Percentiles rank a stretch among this genome's conserved stretches.
phyloP scores from a whole-genome alignment of 2,329 filamentous ascomycete genomes.

The Aspergillus sp. region DNA sequence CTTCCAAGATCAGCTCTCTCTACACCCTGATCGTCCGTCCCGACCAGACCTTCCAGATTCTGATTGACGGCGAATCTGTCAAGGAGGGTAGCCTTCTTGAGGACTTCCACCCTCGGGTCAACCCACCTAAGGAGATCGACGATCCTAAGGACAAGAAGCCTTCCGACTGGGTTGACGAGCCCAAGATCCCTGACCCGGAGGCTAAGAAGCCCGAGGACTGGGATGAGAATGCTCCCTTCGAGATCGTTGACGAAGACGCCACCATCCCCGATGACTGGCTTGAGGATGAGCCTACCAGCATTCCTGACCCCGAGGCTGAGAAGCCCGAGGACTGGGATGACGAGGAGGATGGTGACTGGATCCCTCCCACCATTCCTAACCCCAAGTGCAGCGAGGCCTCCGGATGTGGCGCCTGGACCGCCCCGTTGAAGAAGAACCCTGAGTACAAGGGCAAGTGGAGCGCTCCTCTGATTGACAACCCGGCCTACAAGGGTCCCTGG shows the following conservation, averaged over 20 bases:
- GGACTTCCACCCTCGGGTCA: conserved; percentile 88
- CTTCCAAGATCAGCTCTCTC: conserved; percentile 84
- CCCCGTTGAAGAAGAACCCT: conserved; percentile 89
- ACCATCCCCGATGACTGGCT: conserved; percentile 93
- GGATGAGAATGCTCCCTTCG: conserved; percentile 96
- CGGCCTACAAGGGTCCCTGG: conserved; percentile 95
- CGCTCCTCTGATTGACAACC: conserved; percentile 90
- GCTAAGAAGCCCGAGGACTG: conserved; percentile 96
- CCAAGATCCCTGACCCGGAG: conserved; percentile 82
- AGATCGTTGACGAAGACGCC: conserved; percentile 90
- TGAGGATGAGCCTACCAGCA: conserved; percentile 70
- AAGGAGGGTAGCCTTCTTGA: conserved; percentile 89
- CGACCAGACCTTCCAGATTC: conserved; percentile 89
- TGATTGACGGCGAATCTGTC: conserved; percentile 79
- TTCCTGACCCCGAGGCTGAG: conserved; percentile 86
- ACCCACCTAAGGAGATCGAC: conserved; percentile 90
- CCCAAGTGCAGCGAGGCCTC: conserved; percentile 89
- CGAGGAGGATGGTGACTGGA: conserved; percentile 98
- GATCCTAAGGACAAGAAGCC: conserved; percentile 92
- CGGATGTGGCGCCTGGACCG: conserved; percentile 87
- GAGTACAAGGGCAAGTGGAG: conserved; percentile 99
- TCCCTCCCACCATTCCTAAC: conserved; percentile 83
- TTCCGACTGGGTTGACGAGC: conserved; percentile 88
- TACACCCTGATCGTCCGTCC: conserved; percentile 96
- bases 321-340: conserved; percentile 99